A percentile compares a stretch with the other conserved stretches of the same genome.
Conservation (phyloP, 805 yeast genomes). For the Zygosaccharomyces pseudorouxii region DNA sequence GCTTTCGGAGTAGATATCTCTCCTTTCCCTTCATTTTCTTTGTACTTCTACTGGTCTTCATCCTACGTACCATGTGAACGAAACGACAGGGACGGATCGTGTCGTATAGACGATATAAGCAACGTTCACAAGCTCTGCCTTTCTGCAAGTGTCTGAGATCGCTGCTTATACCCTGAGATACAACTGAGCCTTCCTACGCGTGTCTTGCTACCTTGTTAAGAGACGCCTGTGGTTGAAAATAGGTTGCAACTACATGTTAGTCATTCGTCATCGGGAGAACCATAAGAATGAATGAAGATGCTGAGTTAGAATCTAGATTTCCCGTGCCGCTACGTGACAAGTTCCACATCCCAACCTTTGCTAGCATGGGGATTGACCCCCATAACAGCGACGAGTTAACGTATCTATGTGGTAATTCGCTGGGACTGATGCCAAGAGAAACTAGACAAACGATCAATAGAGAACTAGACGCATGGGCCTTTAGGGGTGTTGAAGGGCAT, state of each 20-base stretch:
- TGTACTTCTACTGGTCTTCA: no score
- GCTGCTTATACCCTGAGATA: no score
- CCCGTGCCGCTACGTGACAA: constrained; percentile 39
- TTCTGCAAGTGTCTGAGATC: no score
- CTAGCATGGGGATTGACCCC: constrained; percentile 49
- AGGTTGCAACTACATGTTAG: neutral
- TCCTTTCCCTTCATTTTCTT: no score
- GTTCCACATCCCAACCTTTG: constrained; percentile 65
- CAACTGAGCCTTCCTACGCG: no score
- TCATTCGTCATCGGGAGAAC: neutral
- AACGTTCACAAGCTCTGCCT: no score
- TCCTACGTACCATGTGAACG: no score
- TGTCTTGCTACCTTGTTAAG: no score
- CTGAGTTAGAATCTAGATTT: constrained; percentile 38
- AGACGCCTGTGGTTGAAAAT: neutral
- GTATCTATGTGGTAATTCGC: constrained; percentile 90
- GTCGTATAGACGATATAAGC: no score
- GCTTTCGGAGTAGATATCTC: no score
- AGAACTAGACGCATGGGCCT: constrained; percentile 81
- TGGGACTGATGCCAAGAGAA: constrained; percentile 78
- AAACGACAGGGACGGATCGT: no score
- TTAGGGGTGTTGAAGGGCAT: constrained; percentile 80
- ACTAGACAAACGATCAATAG: constrained; percentile 52
- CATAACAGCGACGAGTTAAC: constrained; percentile 30
- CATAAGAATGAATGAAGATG: constrained; percentile 21